Evolutionary conservation across 106 monocot genomes (phyloP), one percentile per base, ranked within the genome.

Genomic region (Chionographis japonica): DNA sequence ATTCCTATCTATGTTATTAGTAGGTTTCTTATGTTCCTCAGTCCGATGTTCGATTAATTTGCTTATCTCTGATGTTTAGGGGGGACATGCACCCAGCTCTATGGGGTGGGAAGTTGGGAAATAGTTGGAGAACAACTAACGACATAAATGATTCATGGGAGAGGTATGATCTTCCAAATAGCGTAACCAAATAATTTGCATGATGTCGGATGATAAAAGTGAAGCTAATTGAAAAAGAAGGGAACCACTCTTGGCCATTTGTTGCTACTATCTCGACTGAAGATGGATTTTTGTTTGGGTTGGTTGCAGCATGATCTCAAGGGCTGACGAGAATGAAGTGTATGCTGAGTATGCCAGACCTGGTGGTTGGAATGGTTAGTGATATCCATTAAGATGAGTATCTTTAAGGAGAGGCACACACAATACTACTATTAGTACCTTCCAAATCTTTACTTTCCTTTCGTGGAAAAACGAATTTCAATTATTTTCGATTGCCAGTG

Each of bases 301-400:
- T 62, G 1, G 4, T 60, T 75, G n/a, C 69, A 93, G 93, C 46
- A 89, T 93, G 89, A 50, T 93, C 17, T 74, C 74, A 1, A 79
- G 74, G 50, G 84, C 81, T 51, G 84, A 94, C 43, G 54, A 75
- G 54, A 94, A 90, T 60, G 86, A 90, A 72, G 82, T 80, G 14
- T 90, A 82, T 63, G 86, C 89, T 14, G 53, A 82, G 9, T 84
- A 89, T 74, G 90, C 90, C 35, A 78, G 87, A 61, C 94, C 85
- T 15, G 90, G 94, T 63, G 94, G 90, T 19, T 90, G 87, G 94
- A 94, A 94, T 79, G 94, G 94, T 90, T 35, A 43, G 76, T 72
- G 11, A 2, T 67, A 2, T 8, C 6, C 7, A 49, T 62, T 50
- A 49, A 9, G 4, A 40, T 56, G 12, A 57, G 15, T 4, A 27